phyloP scores from a whole-genome alignment of 1,284 basidiomycete species.

The Trichosporon sp. region DNA sequence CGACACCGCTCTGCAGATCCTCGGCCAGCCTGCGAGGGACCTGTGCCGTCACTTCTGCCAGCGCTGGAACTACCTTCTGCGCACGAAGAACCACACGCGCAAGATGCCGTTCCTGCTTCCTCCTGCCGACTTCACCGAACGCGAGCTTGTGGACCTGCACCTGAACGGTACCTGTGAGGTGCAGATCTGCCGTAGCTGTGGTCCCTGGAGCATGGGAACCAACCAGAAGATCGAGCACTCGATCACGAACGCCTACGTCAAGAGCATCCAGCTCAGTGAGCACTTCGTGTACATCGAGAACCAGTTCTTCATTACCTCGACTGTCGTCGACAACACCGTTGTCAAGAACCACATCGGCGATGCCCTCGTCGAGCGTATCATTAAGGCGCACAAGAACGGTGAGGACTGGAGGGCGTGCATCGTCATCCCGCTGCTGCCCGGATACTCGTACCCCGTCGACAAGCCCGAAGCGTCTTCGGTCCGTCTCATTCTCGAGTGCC shows the following conservation, averaged over 20 bases:
- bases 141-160: slow-evolving; percentile 77
- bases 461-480: slow-evolving; percentile 90
- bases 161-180: slow-evolving; percentile 95
- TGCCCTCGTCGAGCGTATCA: slow-evolving; percentile 87
- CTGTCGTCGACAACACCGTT: slow-evolving; percentile 78
- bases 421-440: slow-evolving; percentile 88
- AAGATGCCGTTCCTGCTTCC: slow-evolving; percentile 93
- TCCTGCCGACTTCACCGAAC: slow-evolving; percentile 85
- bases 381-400: slow-evolving; percentile 79
- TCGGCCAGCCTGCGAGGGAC: slow-evolving; percentile 95
- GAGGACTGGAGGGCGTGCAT: slow-evolving; percentile 91
- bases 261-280: slow-evolving; percentile 92
- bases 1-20: slow-evolving; percentile 91
- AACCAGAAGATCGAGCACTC: slow-evolving; percentile 83
- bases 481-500: slow-evolving; percentile 89
- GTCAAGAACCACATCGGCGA: slow-evolving; percentile 95
- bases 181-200: slow-evolving; percentile 93
- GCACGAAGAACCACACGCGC: slow-evolving; percentile 92
- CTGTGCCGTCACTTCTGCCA: slow-evolving; percentile 94
- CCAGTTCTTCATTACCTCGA: slow-evolving; percentile 98
- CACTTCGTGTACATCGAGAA: slow-evolving; percentile 71
- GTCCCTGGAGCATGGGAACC: slow-evolving; percentile 95
- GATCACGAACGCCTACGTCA: slow-evolving; percentile 91
- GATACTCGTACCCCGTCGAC: slow-evolving; percentile 92
- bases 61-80: slow-evolving; percentile 87